A percentile compares a stretch with the other conserved stretches of the same genome.
These are phyloP conservation scores for Diplodia mutila DNA, from an alignment of 2,329 filamentous ascomycete genomes.

Conservation along the genomic window DNA sequence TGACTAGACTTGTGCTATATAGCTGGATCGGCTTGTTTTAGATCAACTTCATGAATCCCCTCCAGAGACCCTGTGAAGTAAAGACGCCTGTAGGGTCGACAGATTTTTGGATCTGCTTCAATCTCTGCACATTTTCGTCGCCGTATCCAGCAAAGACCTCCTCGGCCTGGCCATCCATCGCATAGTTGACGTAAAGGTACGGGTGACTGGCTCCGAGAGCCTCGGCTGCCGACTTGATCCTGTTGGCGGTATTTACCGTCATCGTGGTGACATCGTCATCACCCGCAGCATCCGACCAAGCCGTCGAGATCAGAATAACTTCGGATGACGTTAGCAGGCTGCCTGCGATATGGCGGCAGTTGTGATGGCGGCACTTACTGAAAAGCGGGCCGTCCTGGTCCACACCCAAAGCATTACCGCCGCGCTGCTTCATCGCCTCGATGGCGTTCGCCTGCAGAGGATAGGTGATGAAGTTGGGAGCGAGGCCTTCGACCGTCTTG, in stretches of 20 bases:
- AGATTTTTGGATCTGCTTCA: conserved; percentile 20
- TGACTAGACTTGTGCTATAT: too few species aligned
- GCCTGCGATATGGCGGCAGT: too few species aligned
- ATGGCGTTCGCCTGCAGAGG: background rate
- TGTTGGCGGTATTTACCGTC: background rate
- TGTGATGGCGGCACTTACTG: background rate
- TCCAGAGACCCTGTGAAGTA: conserved; percentile 1
- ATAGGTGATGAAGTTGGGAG: background rate
- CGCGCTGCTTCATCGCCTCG: background rate
- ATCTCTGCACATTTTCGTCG: conserved; percentile 20
- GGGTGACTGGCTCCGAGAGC: background rate
- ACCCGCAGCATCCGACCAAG: background rate
- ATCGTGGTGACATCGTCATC: background rate
- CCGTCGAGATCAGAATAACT: background rate
- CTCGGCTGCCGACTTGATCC: background rate
- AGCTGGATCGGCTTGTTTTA: too few species aligned
- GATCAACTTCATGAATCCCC: background rate
- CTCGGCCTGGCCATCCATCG: background rate
- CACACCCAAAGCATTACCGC: background rate
- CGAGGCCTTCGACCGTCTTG: background rate
- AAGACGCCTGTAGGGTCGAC: conserved; percentile 32
- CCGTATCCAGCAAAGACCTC: conserved; percentile 33
- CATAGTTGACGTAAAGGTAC: conserved; percentile 21
- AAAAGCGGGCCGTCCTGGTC: background rate
- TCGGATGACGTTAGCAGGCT: too few species aligned